phyloP scores from a whole-genome alignment of 192 early-diverging fungal species.

The Coemansia sp. region DNA sequence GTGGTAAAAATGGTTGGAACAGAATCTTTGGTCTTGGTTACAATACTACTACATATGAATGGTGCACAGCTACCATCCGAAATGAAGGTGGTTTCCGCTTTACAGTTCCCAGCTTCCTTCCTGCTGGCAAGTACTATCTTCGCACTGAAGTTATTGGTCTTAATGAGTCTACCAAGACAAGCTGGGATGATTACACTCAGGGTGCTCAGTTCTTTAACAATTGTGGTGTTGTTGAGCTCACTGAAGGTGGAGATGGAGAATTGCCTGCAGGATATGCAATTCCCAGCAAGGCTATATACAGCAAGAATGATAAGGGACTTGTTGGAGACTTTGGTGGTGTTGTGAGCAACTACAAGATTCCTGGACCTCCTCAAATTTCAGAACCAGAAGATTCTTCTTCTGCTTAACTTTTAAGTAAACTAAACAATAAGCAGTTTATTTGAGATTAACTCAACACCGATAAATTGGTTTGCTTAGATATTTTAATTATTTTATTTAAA shows the following conservation, averaged over 20 bases:
- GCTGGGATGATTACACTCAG: constrained; percentile 1
- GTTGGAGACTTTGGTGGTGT: not conserved
- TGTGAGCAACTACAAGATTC: not conserved
- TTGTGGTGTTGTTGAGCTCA: not conserved
- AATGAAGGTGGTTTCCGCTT: not conserved
- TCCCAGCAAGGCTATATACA: not conserved
- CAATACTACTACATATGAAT: not conserved
- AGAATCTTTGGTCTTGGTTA: not conserved
- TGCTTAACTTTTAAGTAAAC: too few relatives aligned
- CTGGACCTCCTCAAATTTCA: too few relatives aligned
- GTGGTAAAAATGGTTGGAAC: not conserved
- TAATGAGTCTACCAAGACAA: not conserved
- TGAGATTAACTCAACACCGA: too few relatives aligned
- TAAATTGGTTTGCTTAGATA: too few relatives aligned
- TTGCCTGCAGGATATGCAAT: not conserved
- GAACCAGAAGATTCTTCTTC: too few relatives aligned
- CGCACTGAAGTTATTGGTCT: not conserved
- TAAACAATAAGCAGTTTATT: too few relatives aligned
- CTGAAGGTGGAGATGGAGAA: not conserved
- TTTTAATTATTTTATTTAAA: too few relatives aligned
- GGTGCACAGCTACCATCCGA: not conserved
- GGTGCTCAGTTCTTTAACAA: not conserved
- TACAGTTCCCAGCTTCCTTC: not conserved
- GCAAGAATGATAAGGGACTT: not conserved
- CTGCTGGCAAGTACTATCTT: not conserved